Evolutionary conservation across 2,329 filamentous ascomycete genomes (phyloP), one percentile per base, ranked within the genome.

Genomic region (Talaromyces sp.): DNA sequence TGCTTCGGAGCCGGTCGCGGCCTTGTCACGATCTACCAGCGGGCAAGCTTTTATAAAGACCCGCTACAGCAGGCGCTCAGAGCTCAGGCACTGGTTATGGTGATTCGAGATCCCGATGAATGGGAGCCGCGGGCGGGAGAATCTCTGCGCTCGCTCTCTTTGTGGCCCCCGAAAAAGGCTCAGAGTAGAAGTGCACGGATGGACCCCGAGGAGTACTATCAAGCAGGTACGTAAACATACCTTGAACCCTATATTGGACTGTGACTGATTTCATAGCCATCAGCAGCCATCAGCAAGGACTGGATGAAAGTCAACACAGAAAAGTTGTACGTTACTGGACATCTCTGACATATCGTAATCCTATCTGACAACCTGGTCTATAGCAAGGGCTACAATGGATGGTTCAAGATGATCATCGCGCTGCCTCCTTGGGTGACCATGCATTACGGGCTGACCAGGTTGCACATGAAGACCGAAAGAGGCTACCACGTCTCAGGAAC

Each of bases 61-160:
- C 66, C 71, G 25, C 47, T 76, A n/a, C 58, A 69, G 49, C 72
- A 71, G 49, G 75, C 75, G 5, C 69, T 69, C 3, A 69, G 65
- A 49, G 70, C 71, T 47, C 69, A 70, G 4, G 75, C 74, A 5
- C 63, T 76, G 22, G 75, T 72, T 60, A 69, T 73, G 68, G 69
- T 76, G 8, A 70, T 76, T 11, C 66, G 72, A 1, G 34, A 38
- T 15, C 17, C 53, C 19, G 17, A 8, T 36, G 19, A 36, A 36
- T 56, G 29, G 53, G 6, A 19, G 34, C 53, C 53, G 10, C 53
- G 17, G 27, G 17, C 34, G 11, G 53, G 53, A 34, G 53, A 56
- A 8, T 56, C 53, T 36, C 8, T 56, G 25, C 53, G 53, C n/a
- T 56, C 53, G 53, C 53, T 56, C 8, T 56, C 27, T 13, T 56